Percentiles rank a stretch among this genome's conserved stretches.
phyloP scores from a whole-genome alignment of 257 asterid species.

The Solanum dulcamara region DNA sequence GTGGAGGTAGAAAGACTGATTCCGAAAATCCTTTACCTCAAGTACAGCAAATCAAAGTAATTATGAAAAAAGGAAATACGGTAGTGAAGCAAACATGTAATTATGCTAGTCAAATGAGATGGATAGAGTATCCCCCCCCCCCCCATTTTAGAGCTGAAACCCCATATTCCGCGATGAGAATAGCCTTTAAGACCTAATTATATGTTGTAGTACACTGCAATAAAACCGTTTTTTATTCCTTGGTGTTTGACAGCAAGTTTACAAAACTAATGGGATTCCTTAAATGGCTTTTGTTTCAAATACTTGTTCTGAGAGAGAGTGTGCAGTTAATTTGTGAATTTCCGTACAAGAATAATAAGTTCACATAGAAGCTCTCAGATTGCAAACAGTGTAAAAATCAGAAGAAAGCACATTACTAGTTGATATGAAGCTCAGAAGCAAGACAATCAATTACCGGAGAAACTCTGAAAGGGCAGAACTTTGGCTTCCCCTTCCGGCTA shows the following conservation, averaged over 20 bases:
- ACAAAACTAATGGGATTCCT: neutral
- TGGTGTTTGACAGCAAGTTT: neutral
- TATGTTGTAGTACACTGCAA: neutral
- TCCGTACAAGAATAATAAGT: neutral
- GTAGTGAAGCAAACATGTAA: neutral
- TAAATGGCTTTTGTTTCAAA: neutral
- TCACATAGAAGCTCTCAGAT: neutral
- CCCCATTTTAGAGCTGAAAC: neutral
- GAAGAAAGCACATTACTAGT: neutral
- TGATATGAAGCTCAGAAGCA: neutral
- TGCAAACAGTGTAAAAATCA: neutral
- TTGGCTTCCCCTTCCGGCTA: conserved; percentile 96
- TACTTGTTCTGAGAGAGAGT: neutral
- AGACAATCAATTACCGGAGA: conserved; percentile 58
- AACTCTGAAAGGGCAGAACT: conserved; percentile 84
- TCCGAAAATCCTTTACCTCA: neutral
- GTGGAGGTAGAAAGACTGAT: neutral
- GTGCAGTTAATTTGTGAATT: neutral
- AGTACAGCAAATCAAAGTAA: neutral
- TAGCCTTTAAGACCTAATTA: neutral
- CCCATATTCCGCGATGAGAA: neutral
- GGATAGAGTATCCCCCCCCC: neutral
- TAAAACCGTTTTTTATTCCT: neutral
- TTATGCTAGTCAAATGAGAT: neutral
- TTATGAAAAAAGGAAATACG: neutral